A percentile compares a stretch with the other conserved stretches of the same genome.
Evolutionary conservation across 257 asterid species (phyloP).

Genomic region (Primulina huaijiensis): DNA sequence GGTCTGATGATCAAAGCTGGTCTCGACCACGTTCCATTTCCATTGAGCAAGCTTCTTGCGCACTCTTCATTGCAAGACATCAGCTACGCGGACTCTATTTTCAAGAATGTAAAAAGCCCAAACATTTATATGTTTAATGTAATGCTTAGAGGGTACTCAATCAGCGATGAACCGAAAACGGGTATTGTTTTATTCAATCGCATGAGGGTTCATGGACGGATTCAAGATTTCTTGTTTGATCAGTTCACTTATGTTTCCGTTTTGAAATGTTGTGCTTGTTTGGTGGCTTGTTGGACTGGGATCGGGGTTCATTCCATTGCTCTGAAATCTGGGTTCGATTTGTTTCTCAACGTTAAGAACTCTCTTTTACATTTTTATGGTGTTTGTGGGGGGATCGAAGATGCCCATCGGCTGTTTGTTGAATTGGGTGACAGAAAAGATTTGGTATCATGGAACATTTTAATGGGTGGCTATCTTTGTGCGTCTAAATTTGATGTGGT

Average conservation of each 20-base stretch:
- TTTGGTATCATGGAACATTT: constrained; percentile 51
- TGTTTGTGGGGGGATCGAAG: constrained; percentile 40
- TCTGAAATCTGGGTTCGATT: constrained; percentile 47
- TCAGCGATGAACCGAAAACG: constrained; percentile 32
- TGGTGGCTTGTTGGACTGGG: constrained; percentile 36
- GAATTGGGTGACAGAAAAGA: constrained; percentile 42
- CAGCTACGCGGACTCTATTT: constrained; percentile 47
- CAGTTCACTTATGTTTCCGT: constrained; percentile 47
- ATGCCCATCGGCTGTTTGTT: constrained; percentile 58
- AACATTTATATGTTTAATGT: constrained; percentile 56
- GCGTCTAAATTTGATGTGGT: constrained; percentile 28
- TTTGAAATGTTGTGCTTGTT: constrained; percentile 49
- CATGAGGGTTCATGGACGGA: constrained; percentile 34
- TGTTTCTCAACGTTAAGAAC: constrained; percentile 45
- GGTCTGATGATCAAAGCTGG: constrained; percentile 60
- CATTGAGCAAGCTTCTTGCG: constrained; percentile 65
- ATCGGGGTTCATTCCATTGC: constrained; percentile 39
- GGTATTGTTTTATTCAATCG: constrained; percentile 45
- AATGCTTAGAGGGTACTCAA: constrained; percentile 53
- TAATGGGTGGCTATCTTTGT: constrained; percentile 63
- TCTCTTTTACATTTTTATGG: constrained; percentile 53
- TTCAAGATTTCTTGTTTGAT: constrained; percentile 34
- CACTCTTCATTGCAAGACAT: constrained; percentile 37
- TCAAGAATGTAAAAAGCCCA: constrained; percentile 38
- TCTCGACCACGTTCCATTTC: constrained; percentile 42